phyloP scores from a whole-genome alignment of 176 grass and related monocot genomes.

The bread wheat (Triticum aestivum) region IWGSC_CS_RefSeq_v2.1 NC_057797.1:162505630-162506129 shows the following conservation, averaged over 20 bases:
- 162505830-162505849: background rate
- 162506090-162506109: constrained; percentile 13
- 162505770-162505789: background rate
- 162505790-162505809: background rate
- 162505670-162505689: too few relatives aligned
- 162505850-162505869: background rate
- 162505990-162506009: background rate
- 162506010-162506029: background rate
- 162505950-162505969: constrained; percentile 2
- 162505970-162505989: background rate
- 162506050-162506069: background rate
- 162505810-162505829: background rate
- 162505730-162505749: background rate
- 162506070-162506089: background rate
- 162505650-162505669: background rate
- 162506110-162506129: constrained; percentile 25
- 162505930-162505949: background rate
- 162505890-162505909: background rate
- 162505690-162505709: background rate
- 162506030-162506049: background rate
- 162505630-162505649: background rate
- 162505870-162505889: background rate
- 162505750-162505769: background rate
- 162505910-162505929: background rate
- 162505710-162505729: background rate